Evolutionary conservation across 2,329 filamentous ascomycete species (phyloP).

Genomic region (Stylonectria norvegica): DNA sequence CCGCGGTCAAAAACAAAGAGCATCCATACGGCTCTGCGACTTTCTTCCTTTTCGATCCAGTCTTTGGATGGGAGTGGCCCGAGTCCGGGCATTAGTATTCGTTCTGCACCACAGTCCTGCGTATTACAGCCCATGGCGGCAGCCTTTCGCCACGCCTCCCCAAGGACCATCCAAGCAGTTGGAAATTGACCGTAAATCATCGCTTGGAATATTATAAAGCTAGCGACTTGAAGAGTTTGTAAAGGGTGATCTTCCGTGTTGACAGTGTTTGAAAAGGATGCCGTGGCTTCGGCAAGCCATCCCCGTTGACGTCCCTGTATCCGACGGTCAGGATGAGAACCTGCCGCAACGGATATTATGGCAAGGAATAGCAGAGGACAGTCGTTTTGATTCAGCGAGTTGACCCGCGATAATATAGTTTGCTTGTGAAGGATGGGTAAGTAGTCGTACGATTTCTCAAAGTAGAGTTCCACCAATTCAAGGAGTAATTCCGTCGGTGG

Average conservation of each 20-base stretch:
- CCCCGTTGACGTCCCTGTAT: slow-evolving; percentile 14
- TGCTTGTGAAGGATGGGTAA: slow-evolving; percentile 21
- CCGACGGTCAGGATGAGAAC: slow-evolving; percentile 14
- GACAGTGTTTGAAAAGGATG: slow-evolving; percentile 13
- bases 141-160: slow-evolving; percentile 24
- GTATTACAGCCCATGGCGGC: slow-evolving; percentile 18
- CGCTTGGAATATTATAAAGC: slow-evolving; percentile 20
- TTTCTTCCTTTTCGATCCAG: slow-evolving; percentile 22
- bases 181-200: slow-evolving; percentile 17
- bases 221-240: slow-evolving; percentile 19
- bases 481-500: slow-evolving; percentile 10
- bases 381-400: neutral
- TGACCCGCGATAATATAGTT: slow-evolving; percentile 2
- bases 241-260: slow-evolving; percentile 12
- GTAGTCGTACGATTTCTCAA: slow-evolving; percentile 19
- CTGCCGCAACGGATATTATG: slow-evolving; percentile 19
- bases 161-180: slow-evolving; percentile 17
- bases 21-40: slow-evolving; percentile 19
- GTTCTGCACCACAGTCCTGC: slow-evolving; percentile 4
- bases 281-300: slow-evolving; percentile 20
- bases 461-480: slow-evolving; percentile 21
- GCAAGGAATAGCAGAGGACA: slow-evolving; percentile 11
- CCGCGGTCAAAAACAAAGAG: slow-evolving; percentile 25
- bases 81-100: slow-evolving; percentile 9
- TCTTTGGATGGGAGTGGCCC: slow-evolving; percentile 1